Base-by-base conservation (phyloP, 2,329 filamentous ascomycete species). In the Cladosporium velox region DNA sequence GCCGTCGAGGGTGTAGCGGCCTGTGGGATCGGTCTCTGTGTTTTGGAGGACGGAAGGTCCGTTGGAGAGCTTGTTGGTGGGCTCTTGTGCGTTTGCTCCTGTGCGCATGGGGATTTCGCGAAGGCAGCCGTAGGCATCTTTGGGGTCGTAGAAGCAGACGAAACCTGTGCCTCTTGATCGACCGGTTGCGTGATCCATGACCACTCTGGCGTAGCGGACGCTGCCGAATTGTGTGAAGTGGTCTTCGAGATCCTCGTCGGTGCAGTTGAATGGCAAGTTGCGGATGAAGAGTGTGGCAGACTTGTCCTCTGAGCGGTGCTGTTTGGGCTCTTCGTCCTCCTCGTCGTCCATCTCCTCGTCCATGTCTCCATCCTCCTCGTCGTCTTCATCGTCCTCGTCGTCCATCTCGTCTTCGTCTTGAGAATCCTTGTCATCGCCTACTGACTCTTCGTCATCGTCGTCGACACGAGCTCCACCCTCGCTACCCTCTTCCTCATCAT, bases 81-180 rank as follows among this genome's bases (percentile, higher is more conserved):
- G 52, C 63, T 59, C 52, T 34, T 59, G 57, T 28, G 63, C 54
- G 18, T 59, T 59, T 24, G 59, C 57, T n/a, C 57, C 57, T 10
- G 67, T 67, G 73, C 80, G 83, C 79, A 67, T 87, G 0, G 95
- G 95, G 1, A 93, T 91, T 15, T 83, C 85, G 70, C 88, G 89
- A 68, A 97, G 82, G 76, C 95, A 98, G 24, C 83, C 78, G 75
- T 89, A 88, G 70, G 90, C 91, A 74, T 97, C 92, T 24, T 90
- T 87, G 44, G 84, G 81, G 59, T 90, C 89, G 79, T 89, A 90
- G 80, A 99, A 99, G 80, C 92, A 96, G 34, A 98, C 94, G 74
- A 99, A 99, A 4, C 90, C 95, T 35, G 94, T 98, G 30, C 95
- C 95, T 58, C 91, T 92, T 1, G 95, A 92, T 61, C 92, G 89